A percentile compares a stretch with the other conserved stretches of the same genome.
These are phyloP conservation scores for Ostreobium quekettii DNA, from an alignment of 139 green algal species.

Conservation along the genomic window DNA sequence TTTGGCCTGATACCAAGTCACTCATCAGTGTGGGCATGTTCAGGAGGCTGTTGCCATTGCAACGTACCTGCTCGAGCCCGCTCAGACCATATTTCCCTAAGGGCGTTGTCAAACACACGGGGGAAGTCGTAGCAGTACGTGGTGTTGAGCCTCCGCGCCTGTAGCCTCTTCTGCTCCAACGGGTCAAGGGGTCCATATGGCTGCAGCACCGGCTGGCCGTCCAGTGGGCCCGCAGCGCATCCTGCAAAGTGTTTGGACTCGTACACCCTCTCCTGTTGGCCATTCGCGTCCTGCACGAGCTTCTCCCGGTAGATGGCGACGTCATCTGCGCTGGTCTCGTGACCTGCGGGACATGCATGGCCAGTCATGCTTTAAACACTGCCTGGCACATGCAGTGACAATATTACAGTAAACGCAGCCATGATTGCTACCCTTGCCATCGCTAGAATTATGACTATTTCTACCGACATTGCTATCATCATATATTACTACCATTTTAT, in stretches of 20 bases:
- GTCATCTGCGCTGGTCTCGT: conserved; percentile 78
- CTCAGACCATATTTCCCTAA: conserved; percentile 66
- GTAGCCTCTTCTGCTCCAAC: conserved; percentile 70
- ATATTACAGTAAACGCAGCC: no score
- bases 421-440: no score
- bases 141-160: conserved; percentile 64
- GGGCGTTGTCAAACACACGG: conserved; percentile 75
- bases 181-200: conserved; percentile 67
- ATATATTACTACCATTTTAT: no score
- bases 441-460: no score
- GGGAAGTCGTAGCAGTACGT: conserved; percentile 98
- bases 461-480: no score
- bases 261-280: conserved; percentile 1
- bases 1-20: no score
- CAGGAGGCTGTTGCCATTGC: background rate
- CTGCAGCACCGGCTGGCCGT: conserved; percentile 43
- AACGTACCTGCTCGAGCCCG: conserved; percentile 33
- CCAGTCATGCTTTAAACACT: no score
- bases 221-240: conserved; percentile 32
- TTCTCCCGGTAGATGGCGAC: conserved; percentile 83
- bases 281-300: conserved; percentile 15
- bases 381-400: no score
- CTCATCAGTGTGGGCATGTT: no score
- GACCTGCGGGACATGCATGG: conserved; percentile 50
- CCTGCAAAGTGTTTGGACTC: background rate